Evolutionary conservation across 805 yeast genomes (phyloP), one percentile per base, ranked within the genome.

Genomic region (Myxozyma vanderwaltii): DNA sequence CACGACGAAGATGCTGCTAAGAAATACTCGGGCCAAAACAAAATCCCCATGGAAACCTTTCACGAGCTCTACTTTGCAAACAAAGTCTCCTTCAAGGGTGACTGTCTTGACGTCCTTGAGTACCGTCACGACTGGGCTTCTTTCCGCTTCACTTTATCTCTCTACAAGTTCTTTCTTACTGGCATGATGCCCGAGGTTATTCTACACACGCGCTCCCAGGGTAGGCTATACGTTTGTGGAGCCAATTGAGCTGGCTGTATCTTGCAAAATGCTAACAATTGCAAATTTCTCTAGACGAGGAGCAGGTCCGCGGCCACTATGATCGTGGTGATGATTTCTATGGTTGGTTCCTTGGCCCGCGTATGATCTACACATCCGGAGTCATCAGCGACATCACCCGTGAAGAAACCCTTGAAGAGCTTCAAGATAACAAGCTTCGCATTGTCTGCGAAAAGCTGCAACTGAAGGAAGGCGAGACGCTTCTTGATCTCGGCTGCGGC

Each of bases 251-350:
- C 4, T 17, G 7, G 31, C 36, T 33, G 24, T 17, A 21, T 8
- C 23, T 19, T 12, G 15, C 23, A 26, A 24, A 15, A 7, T 15
- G n/a, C 35, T 13, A 7, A 24, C 36, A 44, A 15, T 13, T 26
- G 5, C 15, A 10, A 13, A 10, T n/a, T 35, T 19, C 17, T 24
- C 15, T 26, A 56, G 97, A 91, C 73, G 97, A 90, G 78, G 97
- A 90, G 76, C 97, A 90, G 76, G 97, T 90, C 58, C 85, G 96
- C 75, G 96, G 88, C 70, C 96, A 90, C 77, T 90, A 90, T 74
- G 97, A 91, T 79, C 88, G 97, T 69, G 96, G 97, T 75, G 96
- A 90, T 72, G 96, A 91, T 75, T 90, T 90, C 76, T 91, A 91
- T 82, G 77, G 91, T 56, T 90, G 95, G 95, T 90, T 90, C 79